phyloP scores from a whole-genome alignment of 2,329 filamentous ascomycete genomes.

The Xylaria sp. region DNA sequence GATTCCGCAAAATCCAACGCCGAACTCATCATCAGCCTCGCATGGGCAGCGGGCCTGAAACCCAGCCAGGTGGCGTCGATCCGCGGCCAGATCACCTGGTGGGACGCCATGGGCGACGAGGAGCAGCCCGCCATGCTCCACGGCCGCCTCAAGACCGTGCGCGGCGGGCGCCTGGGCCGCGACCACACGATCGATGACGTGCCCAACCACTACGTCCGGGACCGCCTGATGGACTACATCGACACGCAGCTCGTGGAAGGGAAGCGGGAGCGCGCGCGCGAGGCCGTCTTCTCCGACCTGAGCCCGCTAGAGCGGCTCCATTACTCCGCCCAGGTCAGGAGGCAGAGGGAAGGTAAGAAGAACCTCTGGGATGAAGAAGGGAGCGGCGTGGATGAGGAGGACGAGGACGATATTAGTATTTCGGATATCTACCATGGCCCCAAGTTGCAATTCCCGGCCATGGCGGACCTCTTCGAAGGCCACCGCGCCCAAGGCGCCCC shows the following conservation, averaged over 20 bases:
- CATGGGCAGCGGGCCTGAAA: background rate
- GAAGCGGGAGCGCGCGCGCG: background rate
- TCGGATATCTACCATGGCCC: too few relatives aligned
- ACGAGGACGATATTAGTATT: background rate
- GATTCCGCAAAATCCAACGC: background rate
- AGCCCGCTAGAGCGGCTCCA: background rate
- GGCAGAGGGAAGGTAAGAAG: background rate
- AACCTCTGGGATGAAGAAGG: background rate
- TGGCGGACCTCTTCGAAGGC: too few relatives aligned
- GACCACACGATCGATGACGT: constrained; percentile 10
- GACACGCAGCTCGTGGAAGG: background rate
- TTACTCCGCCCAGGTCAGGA: background rate
- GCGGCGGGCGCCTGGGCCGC: constrained; percentile 6
- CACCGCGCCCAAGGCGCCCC: too few relatives aligned
- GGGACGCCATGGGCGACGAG: background rate
- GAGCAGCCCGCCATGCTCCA: background rate
- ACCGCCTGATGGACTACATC: constrained; percentile 10
- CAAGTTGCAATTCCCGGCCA: too few relatives aligned
- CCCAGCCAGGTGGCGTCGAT: background rate
- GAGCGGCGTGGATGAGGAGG: background rate
- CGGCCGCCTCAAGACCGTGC: background rate
- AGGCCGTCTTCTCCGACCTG: constrained; percentile 7
- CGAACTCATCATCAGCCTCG: background rate
- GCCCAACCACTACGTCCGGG: constrained; percentile 7
- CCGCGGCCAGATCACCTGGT: background rate